Evolutionary conservation across 805 yeast species (phyloP).

Genomic region (Starmerella apis): DNA sequence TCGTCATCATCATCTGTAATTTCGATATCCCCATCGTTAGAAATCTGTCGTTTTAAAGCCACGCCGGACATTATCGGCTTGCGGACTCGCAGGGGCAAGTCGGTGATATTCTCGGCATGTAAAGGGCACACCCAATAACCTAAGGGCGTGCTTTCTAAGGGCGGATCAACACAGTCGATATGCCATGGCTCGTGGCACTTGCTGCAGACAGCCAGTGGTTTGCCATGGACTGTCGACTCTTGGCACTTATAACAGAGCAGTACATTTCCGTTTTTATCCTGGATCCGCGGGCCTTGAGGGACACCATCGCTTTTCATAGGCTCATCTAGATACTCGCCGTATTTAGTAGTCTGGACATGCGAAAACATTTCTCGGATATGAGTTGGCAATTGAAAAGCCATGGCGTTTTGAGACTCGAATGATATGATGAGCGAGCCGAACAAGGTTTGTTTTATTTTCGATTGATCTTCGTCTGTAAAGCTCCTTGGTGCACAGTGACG

Average conservation of each 20-base stretch:
- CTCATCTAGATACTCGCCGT: slow-evolving; percentile 64
- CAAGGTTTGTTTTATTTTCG: slow-evolving; percentile 30
- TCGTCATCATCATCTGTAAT: slow-evolving; percentile 38
- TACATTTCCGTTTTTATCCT: slow-evolving; percentile 59
- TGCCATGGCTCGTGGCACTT: slow-evolving; percentile 44
- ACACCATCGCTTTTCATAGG: slow-evolving; percentile 13
- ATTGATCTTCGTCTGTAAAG: not conserved
- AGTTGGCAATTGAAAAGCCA: slow-evolving; percentile 56
- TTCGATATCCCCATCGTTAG: slow-evolving; percentile 51
- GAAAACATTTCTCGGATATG: slow-evolving; percentile 59
- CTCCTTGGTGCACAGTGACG: slow-evolving; percentile 45
- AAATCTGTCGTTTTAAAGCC: slow-evolving; percentile 41
- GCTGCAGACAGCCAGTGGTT: slow-evolving; percentile 87
- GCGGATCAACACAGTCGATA: slow-evolving; percentile 23
- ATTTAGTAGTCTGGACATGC: slow-evolving; percentile 54
- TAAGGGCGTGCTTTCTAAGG: slow-evolving; percentile 16
- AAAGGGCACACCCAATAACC: slow-evolving; percentile 24
- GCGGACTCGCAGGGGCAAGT: slow-evolving; percentile 34
- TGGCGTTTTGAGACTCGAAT: slow-evolving; percentile 51
- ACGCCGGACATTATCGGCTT: slow-evolving; percentile 49
- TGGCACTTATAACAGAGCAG: slow-evolving; percentile 69
- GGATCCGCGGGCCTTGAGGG: slow-evolving; percentile 32
- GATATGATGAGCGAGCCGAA: slow-evolving; percentile 52
- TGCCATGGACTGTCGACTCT: slow-evolving; percentile 53
- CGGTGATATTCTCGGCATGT: slow-evolving; percentile 16